Conservation (phyloP, 2,329 filamentous ascomycete species). For the Hypoxylon sp. region DNA sequence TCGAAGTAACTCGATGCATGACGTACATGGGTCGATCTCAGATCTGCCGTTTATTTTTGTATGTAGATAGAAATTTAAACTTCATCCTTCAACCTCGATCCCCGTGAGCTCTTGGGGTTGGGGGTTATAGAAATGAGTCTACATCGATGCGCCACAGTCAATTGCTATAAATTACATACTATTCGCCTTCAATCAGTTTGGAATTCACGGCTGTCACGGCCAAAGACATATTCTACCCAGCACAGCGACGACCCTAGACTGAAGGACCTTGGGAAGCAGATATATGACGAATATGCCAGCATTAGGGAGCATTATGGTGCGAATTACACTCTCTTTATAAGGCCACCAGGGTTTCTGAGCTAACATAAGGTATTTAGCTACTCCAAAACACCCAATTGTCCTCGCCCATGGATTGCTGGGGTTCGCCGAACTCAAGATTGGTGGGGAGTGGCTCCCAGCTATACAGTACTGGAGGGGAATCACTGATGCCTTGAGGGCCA, state of each 20-base stretch:
- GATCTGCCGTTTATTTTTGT: slow-evolving; percentile 2
- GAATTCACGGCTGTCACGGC: background rate
- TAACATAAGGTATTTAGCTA: slow-evolving; percentile 56
- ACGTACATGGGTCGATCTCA: slow-evolving; percentile 17
- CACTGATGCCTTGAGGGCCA: slow-evolving; percentile 67
- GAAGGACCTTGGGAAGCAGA: slow-evolving; percentile 59
- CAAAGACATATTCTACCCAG: slow-evolving; percentile 37
- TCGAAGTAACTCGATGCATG: slow-evolving; percentile 15
- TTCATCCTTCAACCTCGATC: slow-evolving; percentile 7
- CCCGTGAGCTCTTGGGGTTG: background rate
- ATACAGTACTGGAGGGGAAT: slow-evolving; percentile 78
- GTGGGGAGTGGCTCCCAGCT: slow-evolving; percentile 64
- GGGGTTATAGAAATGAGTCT: slow-evolving; percentile 36
- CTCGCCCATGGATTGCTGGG: slow-evolving; percentile 76
- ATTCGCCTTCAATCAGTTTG: slow-evolving; percentile 2
- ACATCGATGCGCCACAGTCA: slow-evolving; percentile 26
- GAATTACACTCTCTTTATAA: slow-evolving; percentile 5
- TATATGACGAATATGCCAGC: slow-evolving; percentile 63
- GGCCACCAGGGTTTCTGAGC: slow-evolving; percentile 2
- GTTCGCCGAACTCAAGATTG: slow-evolving; percentile 70
- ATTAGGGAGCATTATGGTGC: slow-evolving; percentile 63
- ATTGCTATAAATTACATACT: slow-evolving; percentile 15
- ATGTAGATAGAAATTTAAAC: background rate
- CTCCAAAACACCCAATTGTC: slow-evolving; percentile 73
- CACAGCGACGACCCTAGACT: slow-evolving; percentile 58